These are phyloP conservation scores for Tetrapisispora iriomotensis DNA, from an alignment of 805 yeast genomes.

Conservation along the genomic window DNA sequence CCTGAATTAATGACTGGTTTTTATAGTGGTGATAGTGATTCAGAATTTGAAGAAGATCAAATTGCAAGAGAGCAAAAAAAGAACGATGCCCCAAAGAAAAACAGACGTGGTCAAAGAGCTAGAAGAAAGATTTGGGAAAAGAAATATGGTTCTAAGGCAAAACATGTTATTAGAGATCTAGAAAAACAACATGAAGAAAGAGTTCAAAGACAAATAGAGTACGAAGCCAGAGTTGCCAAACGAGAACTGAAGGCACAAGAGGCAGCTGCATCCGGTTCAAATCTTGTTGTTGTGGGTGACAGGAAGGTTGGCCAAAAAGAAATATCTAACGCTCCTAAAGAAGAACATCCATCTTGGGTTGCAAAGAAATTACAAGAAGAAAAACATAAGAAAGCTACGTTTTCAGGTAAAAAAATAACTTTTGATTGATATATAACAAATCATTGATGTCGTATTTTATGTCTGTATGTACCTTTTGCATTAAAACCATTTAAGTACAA, in stretches of 20 bases:
- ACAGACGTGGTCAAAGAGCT: conserved; percentile 95
- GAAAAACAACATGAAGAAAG: conserved; percentile 45
- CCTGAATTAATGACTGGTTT: conserved; percentile 77
- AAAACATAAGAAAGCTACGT: conserved; percentile 51
- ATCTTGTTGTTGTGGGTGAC: conserved; percentile 8
- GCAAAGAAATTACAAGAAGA: conserved; percentile 75
- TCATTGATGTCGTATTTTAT: background rate
- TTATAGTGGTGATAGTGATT: conserved; percentile 65
- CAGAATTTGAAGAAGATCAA: conserved; percentile 40
- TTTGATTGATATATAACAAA: conserved; percentile 40
- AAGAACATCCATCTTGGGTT: conserved; percentile 92
- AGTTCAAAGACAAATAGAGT: conserved; percentile 51
- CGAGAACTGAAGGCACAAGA: conserved; percentile 45
- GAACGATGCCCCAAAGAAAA: conserved; percentile 48
- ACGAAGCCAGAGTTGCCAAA: conserved; percentile 61
- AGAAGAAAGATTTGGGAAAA: conserved; percentile 94
- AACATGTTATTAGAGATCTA: conserved; percentile 64
- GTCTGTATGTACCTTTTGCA: too few species aligned
- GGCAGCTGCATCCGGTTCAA: conserved; percentile 24
- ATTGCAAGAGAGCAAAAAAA: conserved; percentile 33
- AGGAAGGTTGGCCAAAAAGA: conserved; percentile 6
- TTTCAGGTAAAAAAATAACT: conserved; percentile 75
- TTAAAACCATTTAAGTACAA: too few species aligned
- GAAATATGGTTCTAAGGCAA: conserved; percentile 78
- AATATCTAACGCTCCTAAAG: conserved; percentile 5